phyloP scores from a whole-genome alignment of 2,329 filamentous ascomycete genomes.

The Sarocladium oryzae region DNA sequence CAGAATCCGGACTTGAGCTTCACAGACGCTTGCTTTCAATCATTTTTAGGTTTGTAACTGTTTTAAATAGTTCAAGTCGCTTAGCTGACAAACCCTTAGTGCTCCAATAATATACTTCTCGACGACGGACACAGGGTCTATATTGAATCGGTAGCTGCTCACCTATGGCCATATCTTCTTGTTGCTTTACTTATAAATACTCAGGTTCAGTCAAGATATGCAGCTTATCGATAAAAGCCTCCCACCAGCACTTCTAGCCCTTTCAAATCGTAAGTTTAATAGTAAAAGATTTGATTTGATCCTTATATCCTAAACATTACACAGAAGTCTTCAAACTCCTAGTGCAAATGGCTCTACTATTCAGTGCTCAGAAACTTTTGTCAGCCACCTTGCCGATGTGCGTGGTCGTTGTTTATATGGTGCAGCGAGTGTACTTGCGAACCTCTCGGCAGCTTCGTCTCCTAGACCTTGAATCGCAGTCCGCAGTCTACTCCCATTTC shows the following conservation, averaged over 20 bases:
- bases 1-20: slow-evolving; percentile 27
- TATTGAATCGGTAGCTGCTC: slow-evolving; percentile 28
- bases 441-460: slow-evolving; percentile 29
- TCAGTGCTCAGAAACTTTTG: not conserved
- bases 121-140: slow-evolving; percentile 29
- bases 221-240: slow-evolving; percentile 32
- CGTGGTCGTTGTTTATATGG: slow-evolving; percentile 16
- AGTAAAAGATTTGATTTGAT: too few relatives aligned
- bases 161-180: not conserved
- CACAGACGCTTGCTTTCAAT: slow-evolving; percentile 12
- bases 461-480: not conserved
- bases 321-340: not conserved
- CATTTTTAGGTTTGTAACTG: slow-evolving; percentile 1
- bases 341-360: not conserved
- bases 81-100: slow-evolving; percentile 14
- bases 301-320: too few relatives aligned
- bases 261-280: slow-evolving; percentile 21
- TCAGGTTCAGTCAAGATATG: slow-evolving; percentile 34
- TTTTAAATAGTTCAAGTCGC: not conserved
- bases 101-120: slow-evolving; percentile 35
- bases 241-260: slow-evolving; percentile 22
- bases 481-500: not conserved
- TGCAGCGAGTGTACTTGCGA: slow-evolving; percentile 37
- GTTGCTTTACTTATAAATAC: not conserved
- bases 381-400: not conserved